Percentiles rank a stretch among this genome's conserved stretches.
phyloP scores from a whole-genome alignment of 202 grass and related monocot genomes.

The Panicum hallii region DNA sequence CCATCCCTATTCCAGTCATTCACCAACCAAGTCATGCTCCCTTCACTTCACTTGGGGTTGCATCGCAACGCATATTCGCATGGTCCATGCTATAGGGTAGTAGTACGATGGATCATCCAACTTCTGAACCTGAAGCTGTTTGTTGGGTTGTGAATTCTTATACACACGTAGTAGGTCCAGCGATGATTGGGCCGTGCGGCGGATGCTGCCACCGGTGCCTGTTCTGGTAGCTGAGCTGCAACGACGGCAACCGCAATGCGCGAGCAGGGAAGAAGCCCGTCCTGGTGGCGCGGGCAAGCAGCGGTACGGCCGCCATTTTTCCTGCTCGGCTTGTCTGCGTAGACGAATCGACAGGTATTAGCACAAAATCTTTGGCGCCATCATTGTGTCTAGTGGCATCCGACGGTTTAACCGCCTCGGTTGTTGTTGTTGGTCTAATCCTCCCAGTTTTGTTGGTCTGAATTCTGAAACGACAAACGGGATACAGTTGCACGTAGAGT shows the following conservation, averaged over 20 bases:
- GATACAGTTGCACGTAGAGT: too few species aligned
- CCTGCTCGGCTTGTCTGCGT: background rate
- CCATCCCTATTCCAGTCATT: background rate
- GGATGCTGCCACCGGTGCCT: slow-evolving; percentile 38
- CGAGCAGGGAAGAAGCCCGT: background rate
- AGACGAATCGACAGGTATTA: slow-evolving; percentile 11
- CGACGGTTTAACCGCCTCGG: background rate
- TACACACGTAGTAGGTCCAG: slow-evolving; percentile 20
- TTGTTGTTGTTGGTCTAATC: background rate
- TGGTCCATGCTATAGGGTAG: slow-evolving; percentile 25
- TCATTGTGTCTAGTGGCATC: background rate
- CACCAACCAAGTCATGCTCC: too few species aligned
- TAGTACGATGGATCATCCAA: background rate
- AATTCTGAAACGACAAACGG: background rate
- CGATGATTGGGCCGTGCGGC: slow-evolving; percentile 40
- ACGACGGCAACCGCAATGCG: background rate
- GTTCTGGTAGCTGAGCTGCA: slow-evolving; percentile 45
- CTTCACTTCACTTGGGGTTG: background rate
- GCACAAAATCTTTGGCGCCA: slow-evolving; percentile 22
- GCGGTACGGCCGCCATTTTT: slow-evolving; percentile 3
- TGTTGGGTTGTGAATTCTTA: too few species aligned
- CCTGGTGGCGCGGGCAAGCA: slow-evolving; percentile 7
- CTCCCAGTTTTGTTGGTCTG: background rate
- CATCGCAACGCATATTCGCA: too few species aligned
- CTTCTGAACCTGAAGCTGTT: background rate